These are phyloP conservation scores for Fusarium marasasianum DNA, from an alignment of 2,329 filamentous ascomycete species.

Conservation along the genomic window DNA sequence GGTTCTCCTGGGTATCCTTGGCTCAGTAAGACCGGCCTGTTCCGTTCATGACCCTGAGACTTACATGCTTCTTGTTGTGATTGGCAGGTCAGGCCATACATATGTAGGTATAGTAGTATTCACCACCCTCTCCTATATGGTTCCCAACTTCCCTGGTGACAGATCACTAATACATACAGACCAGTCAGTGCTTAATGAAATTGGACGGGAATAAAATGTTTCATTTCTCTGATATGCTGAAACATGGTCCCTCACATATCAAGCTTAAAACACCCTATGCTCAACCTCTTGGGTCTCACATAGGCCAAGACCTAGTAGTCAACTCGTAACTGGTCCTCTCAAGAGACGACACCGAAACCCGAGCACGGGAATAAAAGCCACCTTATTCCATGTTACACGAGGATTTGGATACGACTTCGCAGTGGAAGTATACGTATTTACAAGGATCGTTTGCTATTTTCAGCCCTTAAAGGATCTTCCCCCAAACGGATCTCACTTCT, in stretches of 20 bases:
- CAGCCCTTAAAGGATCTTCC: constrained; percentile 4
- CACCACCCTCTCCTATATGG: neutral
- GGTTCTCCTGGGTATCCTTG: constrained; percentile 18
- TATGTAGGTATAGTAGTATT: neutral
- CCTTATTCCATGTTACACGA: neutral
- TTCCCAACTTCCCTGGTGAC: neutral
- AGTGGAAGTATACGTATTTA: neutral
- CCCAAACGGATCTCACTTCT: constrained; percentile 8
- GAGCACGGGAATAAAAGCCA: constrained; percentile 2
- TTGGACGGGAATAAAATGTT: constrained; percentile 6
- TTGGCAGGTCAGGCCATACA: neutral
- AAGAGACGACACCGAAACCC: neutral
- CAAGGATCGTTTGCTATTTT: constrained; percentile 26
- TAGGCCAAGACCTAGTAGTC: neutral
- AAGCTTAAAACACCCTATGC: neutral
- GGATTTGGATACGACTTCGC: constrained; percentile 1
- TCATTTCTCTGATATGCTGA: neutral
- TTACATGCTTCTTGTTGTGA: neutral
- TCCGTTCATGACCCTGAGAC: neutral
- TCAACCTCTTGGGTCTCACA: neutral
- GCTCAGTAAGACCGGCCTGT: neutral
- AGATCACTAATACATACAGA: neutral
- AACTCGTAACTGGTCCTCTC: neutral
- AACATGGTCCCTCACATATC: constrained; percentile 2
- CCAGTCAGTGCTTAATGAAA: neutral